phyloP scores from a whole-genome alignment of 768 basidiomycete genomes.

The Paxillus involutus region DNA sequence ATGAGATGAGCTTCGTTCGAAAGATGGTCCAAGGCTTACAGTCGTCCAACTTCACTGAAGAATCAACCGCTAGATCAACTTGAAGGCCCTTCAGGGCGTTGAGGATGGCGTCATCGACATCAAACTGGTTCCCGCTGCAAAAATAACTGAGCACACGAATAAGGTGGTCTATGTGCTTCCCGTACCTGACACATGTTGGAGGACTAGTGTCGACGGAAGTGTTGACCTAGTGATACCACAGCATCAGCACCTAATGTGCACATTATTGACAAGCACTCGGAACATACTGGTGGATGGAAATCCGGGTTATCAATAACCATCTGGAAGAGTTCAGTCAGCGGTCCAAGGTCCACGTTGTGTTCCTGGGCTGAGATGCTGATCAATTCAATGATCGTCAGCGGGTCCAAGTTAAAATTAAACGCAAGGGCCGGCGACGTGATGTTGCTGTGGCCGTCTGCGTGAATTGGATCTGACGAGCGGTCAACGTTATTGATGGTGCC shows the following conservation, averaged over 20 bases:
- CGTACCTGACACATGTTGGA: conserved; percentile 60
- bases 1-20: conserved; percentile 1
- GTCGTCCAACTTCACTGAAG: conserved; percentile 60
- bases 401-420: conserved; percentile 64
- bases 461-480: conserved; percentile 55
- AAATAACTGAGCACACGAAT: conserved; percentile 5
- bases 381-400: conserved; percentile 58
- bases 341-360: conserved; percentile 61
- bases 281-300: conserved; percentile 48
- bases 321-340: conserved; percentile 53
- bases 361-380: conserved; percentile 49
- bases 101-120: conserved; percentile 59
- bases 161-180: not conserved
- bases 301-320: conserved; percentile 50
- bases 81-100: conserved; percentile 58
- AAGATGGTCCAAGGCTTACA: conserved; percentile 40
- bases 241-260: not conserved
- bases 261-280: not conserved
- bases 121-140: conserved; percentile 63
- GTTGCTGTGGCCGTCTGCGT: conserved; percentile 55
- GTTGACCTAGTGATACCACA: conserved; percentile 40
- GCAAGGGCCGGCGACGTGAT: conserved; percentile 58
- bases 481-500: conserved; percentile 61
- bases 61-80: conserved; percentile 57
- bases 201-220: conserved; percentile 51